Percentiles rank a stretch among this genome's conserved stretches.
phyloP scores from a whole-genome alignment of 1,284 basidiomycete species.

The Tilletia walkeri region DNA sequence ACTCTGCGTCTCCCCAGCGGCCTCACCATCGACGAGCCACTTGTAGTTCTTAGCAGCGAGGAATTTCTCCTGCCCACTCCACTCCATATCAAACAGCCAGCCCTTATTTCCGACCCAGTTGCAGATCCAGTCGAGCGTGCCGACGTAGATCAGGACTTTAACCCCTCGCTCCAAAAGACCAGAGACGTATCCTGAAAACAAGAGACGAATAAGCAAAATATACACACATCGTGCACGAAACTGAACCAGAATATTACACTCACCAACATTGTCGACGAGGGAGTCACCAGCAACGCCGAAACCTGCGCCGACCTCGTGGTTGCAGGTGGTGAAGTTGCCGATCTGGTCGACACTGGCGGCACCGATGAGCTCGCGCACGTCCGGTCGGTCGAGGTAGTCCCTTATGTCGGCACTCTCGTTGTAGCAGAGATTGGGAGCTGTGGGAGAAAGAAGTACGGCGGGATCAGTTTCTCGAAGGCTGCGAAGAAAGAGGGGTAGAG shows the following conservation, averaged over 20 bases:
- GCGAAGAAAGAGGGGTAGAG: too few relatives aligned
- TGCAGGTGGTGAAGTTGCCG: slow-evolving; percentile 39
- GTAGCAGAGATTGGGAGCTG: slow-evolving; percentile 41
- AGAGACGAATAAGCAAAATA: too few relatives aligned
- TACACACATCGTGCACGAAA: too few relatives aligned
- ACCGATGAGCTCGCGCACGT: slow-evolving; percentile 41
- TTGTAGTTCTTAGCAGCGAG: not conserved
- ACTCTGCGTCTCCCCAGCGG: slow-evolving; percentile 15
- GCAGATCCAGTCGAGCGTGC: slow-evolving; percentile 57
- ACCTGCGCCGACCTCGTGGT: slow-evolving; percentile 26
- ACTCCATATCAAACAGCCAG: not conserved
- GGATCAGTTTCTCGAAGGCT: not conserved
- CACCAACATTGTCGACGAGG: slow-evolving; percentile 30
- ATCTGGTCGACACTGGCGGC: slow-evolving; percentile 37
- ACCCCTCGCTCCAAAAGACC: slow-evolving; percentile 73
- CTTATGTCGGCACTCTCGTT: slow-evolving; percentile 37
- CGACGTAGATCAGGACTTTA: slow-evolving; percentile 71
- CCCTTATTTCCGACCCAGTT: slow-evolving; percentile 16
- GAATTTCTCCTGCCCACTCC: slow-evolving; percentile 15
- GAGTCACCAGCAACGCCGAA: slow-evolving; percentile 30
- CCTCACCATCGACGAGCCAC: slow-evolving; percentile 13
- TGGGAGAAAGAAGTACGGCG: not conserved
- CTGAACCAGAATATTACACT: not conserved
- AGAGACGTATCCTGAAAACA: slow-evolving; percentile 59
- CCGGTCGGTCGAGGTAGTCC: slow-evolving; percentile 42